These are phyloP conservation scores for Fusarium sp. DNA, from an alignment of 2,329 filamentous ascomycete genomes.

Conservation along the genomic window DNA sequence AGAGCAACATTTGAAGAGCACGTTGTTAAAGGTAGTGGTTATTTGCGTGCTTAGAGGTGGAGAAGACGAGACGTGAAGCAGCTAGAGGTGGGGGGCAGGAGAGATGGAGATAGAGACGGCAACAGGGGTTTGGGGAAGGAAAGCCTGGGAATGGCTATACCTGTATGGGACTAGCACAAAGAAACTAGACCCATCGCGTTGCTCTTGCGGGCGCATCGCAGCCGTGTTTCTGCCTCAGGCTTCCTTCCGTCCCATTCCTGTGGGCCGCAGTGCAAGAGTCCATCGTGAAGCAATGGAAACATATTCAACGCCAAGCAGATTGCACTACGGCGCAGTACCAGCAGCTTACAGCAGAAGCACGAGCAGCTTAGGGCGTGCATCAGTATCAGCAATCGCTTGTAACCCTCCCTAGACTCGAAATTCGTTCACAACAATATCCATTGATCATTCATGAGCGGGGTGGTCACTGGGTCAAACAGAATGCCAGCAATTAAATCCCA, in stretches of 20 bases:
- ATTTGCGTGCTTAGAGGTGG: slow-evolving; percentile 37
- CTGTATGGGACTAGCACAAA: not conserved
- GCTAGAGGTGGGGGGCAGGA: slow-evolving; percentile 15
- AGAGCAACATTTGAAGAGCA: slow-evolving; percentile 24
- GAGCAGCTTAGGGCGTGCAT: slow-evolving; percentile 17
- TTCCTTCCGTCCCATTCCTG: slow-evolving; percentile 26
- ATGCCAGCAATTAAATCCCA: slow-evolving; percentile 38
- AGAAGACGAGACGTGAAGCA: slow-evolving; percentile 35
- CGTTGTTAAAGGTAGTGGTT: slow-evolving; percentile 34
- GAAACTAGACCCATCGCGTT: slow-evolving; percentile 29
- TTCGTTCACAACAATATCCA: slow-evolving; percentile 13
- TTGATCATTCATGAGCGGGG: slow-evolving; percentile 39
- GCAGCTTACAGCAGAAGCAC: slow-evolving; percentile 17
- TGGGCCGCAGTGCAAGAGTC: slow-evolving; percentile 13
- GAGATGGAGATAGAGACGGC: slow-evolving; percentile 31
- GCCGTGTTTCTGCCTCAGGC: slow-evolving; percentile 37
- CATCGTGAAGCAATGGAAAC: slow-evolving; percentile 12
- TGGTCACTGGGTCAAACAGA: slow-evolving; percentile 35
- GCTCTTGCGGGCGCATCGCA: slow-evolving; percentile 33
- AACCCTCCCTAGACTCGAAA: slow-evolving; percentile 24
- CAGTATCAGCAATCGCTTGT: slow-evolving; percentile 11
- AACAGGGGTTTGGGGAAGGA: slow-evolving; percentile 23
- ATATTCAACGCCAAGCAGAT: slow-evolving; percentile 17
- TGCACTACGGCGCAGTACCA: slow-evolving; percentile 28
- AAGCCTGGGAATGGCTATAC: slow-evolving; percentile 9